A percentile compares a stretch with the other conserved stretches of the same genome.
These are phyloP conservation scores for Dipteronia sinensis DNA, from an alignment of 345 rosid species.

Conservation along the genomic window DNA sequence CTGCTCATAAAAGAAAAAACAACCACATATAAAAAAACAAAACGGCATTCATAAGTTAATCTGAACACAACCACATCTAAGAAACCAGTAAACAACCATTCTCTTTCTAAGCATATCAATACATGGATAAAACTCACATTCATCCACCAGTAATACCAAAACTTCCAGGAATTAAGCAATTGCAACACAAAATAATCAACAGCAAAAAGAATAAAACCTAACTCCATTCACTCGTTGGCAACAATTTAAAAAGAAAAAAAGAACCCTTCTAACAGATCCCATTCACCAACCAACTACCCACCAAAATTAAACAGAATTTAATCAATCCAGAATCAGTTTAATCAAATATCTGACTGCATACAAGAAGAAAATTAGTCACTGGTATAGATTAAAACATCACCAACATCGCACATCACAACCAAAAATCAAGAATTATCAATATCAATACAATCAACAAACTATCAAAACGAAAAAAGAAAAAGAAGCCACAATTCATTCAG, in stretches of 20 bases:
- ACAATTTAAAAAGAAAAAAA: background rate
- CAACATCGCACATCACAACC: no score
- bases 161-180: background rate
- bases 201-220: background rate
- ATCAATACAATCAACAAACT: constrained; percentile 1
- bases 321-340: background rate
- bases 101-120: constrained; percentile 7
- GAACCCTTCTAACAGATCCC: background rate
- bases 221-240: background rate
- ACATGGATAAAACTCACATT: background rate
- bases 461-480: background rate
- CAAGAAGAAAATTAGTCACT: background rate
- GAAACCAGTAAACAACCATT: background rate
- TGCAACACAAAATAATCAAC: background rate
- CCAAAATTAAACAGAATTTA: background rate
- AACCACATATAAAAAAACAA: constrained; percentile 17
- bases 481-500: background rate
- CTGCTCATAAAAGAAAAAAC: constrained; percentile 1
- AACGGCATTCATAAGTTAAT: background rate
- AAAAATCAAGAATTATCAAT: background rate
- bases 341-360: background rate
- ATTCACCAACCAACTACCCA: background rate
- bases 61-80: constrained; percentile 2
- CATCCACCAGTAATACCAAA: background rate
- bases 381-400: background rate